Percentiles rank a stretch among this genome's conserved stretches.
phyloP scores from a whole-genome alignment of 177 flowering plant genomes.

The Vitis hybrid region DNA sequence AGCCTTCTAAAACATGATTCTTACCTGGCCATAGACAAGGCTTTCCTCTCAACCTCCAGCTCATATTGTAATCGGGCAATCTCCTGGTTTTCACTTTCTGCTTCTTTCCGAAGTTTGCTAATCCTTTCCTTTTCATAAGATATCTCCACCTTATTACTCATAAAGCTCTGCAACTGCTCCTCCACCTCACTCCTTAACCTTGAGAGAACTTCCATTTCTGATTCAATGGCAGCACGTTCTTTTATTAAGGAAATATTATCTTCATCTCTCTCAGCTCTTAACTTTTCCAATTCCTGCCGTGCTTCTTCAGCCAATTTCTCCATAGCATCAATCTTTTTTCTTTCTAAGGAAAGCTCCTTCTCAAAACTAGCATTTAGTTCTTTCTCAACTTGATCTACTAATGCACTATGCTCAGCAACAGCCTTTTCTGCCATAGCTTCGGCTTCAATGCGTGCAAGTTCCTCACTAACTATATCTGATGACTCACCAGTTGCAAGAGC shows the following conservation, averaged over 20 bases:
- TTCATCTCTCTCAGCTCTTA: slow-evolving; percentile 66
- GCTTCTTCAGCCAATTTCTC: slow-evolving; percentile 93
- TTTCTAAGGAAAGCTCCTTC: slow-evolving; percentile 72
- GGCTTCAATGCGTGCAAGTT: slow-evolving; percentile 97
- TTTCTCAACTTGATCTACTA: slow-evolving; percentile 90
- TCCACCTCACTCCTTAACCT: slow-evolving; percentile 75
- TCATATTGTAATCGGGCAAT: slow-evolving; percentile 80
- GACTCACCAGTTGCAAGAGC: slow-evolving; percentile 91
- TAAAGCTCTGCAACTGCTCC: slow-evolving; percentile 72
- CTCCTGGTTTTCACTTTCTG: slow-evolving; percentile 75
- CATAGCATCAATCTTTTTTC: slow-evolving; percentile 68
- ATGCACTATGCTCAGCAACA: slow-evolving; percentile 84
- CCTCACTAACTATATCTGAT: slow-evolving; percentile 84
- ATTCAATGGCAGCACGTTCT: slow-evolving; percentile 74
- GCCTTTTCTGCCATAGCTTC: slow-evolving; percentile 94
- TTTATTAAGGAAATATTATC: slow-evolving; percentile 57
- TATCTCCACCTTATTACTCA: slow-evolving; percentile 73
- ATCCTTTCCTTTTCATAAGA: slow-evolving; percentile 82
- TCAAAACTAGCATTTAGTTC: slow-evolving; percentile 78
- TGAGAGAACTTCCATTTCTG: slow-evolving; percentile 86
- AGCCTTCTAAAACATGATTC: neutral
- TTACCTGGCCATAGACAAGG: slow-evolving; percentile 95
- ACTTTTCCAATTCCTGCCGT: slow-evolving; percentile 63
- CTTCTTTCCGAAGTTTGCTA: slow-evolving; percentile 60
- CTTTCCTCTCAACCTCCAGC: slow-evolving; percentile 93